Percentiles rank a stretch among this genome's conserved stretches.
Evolutionary conservation across 495 filamentous ascomycete genomes (phyloP).

Genomic region (Penicilliopsis zonata): DNA sequence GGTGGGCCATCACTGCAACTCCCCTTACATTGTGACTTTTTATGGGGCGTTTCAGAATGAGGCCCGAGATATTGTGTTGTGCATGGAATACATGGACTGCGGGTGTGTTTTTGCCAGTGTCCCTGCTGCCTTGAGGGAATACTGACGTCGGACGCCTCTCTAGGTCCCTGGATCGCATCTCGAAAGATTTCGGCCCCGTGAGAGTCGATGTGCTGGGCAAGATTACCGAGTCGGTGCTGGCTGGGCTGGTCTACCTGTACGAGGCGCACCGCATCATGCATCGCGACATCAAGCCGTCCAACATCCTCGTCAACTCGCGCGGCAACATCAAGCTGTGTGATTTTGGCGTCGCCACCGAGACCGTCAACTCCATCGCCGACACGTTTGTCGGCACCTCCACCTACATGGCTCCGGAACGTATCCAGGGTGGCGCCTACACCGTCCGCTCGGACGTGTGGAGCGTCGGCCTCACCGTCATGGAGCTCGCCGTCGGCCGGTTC

Average conservation of each 20-base stretch:
- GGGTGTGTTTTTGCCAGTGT: conserved; percentile 52
- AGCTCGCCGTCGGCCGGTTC: conserved; percentile 91
- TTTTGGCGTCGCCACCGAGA: conserved; percentile 92
- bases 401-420: conserved; percentile 97
- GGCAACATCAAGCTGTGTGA: conserved; percentile 96
- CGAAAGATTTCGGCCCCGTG: conserved; percentile 85
- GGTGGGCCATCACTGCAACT: conserved; percentile 97
- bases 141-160: conserved; percentile 20
- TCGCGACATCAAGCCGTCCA: conserved; percentile 96
- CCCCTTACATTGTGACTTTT: conserved; percentile 90
- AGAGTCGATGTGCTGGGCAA: conserved; percentile 99
- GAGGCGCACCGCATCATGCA: conserved; percentile 94
- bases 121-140: conserved; percentile 1
- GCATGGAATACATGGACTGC: conserved; percentile 99
- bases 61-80: conserved; percentile 93
- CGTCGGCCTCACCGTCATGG: conserved; percentile 92
- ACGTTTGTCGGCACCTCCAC: conserved; percentile 98
- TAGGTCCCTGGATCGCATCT: conserved; percentile 90
- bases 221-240: conserved; percentile 93
- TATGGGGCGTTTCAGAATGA: conserved; percentile 96
- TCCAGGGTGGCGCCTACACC: conserved; percentile 90
- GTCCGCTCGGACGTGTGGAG: conserved; percentile 99
- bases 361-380: conserved; percentile 93
- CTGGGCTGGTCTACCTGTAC: conserved; percentile 89
- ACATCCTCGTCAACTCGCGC: conserved; percentile 86